Evolutionary conservation across 192 early-diverging fungal species (phyloP).

Genomic region (Cetraspora pellucida): DNA sequence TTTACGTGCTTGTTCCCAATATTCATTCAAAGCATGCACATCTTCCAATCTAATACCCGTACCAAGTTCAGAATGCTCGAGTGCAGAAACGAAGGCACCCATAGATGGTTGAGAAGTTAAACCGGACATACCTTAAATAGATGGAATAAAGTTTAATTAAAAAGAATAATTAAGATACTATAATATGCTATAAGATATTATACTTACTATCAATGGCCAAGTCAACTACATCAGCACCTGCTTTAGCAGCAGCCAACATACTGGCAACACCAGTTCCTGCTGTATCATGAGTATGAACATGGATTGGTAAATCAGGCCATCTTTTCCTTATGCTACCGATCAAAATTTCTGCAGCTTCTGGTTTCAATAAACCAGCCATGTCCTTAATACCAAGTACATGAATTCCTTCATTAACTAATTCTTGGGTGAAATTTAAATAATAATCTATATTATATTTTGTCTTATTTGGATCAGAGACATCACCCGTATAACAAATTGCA

Average conservation of each 20-base stretch:
- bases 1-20: constrained; percentile 96
- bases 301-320: constrained; percentile 91
- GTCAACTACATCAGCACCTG: constrained; percentile 93
- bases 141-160: neutral
- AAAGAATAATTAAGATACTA: neutral
- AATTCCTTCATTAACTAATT: constrained; percentile 88
- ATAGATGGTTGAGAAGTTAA: constrained; percentile 96
- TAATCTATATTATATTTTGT: constrained; percentile 89
- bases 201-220: constrained; percentile 77
- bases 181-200: neutral
- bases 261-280: constrained; percentile 95
- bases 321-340: constrained; percentile 82
- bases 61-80: constrained; percentile 77
- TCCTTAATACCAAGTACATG: constrained; percentile 94
- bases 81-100: constrained; percentile 88
- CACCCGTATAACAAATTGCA: constrained; percentile 91
- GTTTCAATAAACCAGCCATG: constrained; percentile 97
- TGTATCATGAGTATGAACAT: constrained; percentile 97
- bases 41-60: constrained; percentile 85
- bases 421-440: constrained; percentile 87
- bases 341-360: constrained; percentile 83
- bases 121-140: constrained; percentile 75
- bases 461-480: constrained; percentile 82
- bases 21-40: constrained; percentile 83
- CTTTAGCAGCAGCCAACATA: constrained; percentile 90